Evolutionary conservation across 2,329 filamentous ascomycete species (phyloP), one percentile per base, ranked within the genome.

Genomic region (Aspergillus eucalypticola): DNA sequence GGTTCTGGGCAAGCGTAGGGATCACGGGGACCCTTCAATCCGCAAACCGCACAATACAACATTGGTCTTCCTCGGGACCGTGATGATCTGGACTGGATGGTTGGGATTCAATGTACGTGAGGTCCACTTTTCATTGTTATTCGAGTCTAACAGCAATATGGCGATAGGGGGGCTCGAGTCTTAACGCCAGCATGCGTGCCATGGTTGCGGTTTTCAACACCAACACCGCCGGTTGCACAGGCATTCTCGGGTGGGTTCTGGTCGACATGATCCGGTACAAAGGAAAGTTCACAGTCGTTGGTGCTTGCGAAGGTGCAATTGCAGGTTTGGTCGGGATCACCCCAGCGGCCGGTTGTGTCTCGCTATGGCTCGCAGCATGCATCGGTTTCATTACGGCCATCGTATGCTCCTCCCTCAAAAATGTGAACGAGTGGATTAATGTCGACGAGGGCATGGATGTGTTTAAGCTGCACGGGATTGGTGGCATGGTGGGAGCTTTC

Each of bases 1-100:
- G 61, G 89, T 91, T 81, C 83, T 91, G 59, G 89, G 89, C 60
- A 89, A 88, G 76, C 86, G 89, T 50, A 84, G 82, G 68, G 82
- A 84, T 54, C 82, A 87, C 61, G 69, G 68, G 11, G 69, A 73
- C 27, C 82, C 83, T 62, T 82, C 84, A 42, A 82, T 87, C 65
- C 69, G 69, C 27, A 76, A 76, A 50, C 88, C 89, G 8, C 89
- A 92, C 76, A 91, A 90, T 71, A 87, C 90, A 48, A 90, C 88
- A 60, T 82, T 90, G 67, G 87, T 91, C 65, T 86, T 91, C 51
- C 81, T 92, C 50, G 89, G 90, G 21, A 91, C 90, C 3, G 65
- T 69, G 0, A 60, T 80, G 21, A 78, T 80, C 38, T 80, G 76
- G 73, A 77, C 77, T 44, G 78, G 82, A 8, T 86, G 83, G 83